Base-by-base conservation (phyloP, 805 yeast species). In the Barnettozyma botsteinii region DNA sequence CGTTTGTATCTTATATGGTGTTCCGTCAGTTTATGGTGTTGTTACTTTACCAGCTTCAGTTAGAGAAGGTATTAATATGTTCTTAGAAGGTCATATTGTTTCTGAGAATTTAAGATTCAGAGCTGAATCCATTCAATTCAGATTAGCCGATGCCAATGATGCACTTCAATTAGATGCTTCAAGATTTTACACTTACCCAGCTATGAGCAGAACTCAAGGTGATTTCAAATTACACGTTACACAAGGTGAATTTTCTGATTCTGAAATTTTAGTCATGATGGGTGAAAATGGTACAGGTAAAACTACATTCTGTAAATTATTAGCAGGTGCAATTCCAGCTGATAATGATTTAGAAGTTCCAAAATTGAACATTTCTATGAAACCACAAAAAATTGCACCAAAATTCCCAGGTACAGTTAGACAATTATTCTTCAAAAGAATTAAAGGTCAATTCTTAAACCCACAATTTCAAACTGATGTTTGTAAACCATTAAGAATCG, bases 231-330 rank as follows among this genome's bases (percentile, higher is more conserved):
- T 93, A 62, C 70, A 66, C 43, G 82, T 93, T 45, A 83, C 85
- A 58, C 59, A 76, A 33, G 99, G 99, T 68, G 89, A 83, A 43
- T 93, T 91, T 68, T 81, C 95, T 41, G 95, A 93, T 64, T 85
- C 96, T 31, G 98, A 93, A 71, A 93, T 93, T 55, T 75, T 93
- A 57, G 98, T 93, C 42, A 86, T 93, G 96, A 91, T 93, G 95
- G 99, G 99, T 62, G 98, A 93, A 70, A 93, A 93, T 65, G 99
- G 99, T 71, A 93, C 98, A 15, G 99, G 99, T 72, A 93, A 93
- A 71, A 93, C 99, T 31, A 93, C 99, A 13, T 81, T 93, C 72
- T 91, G 97, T 77, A 85, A 84, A 64, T 70, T 93, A 57, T 73
- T 93, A 57, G 98, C 99, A 18, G 98, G 98, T 60, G 87, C 87